A percentile compares a stretch with the other conserved stretches of the same genome.
Evolutionary conservation across 2,329 filamentous ascomycete genomes (phyloP).

Genomic region (Keithomyces neogunnii): DNA sequence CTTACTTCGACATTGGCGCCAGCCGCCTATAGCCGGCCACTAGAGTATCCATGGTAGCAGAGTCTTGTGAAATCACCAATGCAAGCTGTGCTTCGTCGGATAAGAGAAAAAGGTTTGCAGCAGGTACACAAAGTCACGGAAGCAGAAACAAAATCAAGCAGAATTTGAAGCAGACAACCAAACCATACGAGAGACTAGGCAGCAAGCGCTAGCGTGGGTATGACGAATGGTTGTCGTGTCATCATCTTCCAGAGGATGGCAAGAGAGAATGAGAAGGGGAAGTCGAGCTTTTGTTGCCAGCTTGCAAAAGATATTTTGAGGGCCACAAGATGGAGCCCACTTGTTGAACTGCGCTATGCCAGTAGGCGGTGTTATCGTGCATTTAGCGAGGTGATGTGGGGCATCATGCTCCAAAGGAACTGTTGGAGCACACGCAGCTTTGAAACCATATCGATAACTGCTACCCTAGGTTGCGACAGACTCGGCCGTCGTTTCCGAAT

Average conservation of each 20-base stretch:
- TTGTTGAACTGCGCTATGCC: conserved; percentile 9
- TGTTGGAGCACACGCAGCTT: neutral
- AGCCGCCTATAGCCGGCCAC: conserved; percentile 29
- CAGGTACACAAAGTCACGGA: conserved; percentile 10
- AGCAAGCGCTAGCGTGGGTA: conserved; percentile 14
- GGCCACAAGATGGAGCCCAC: neutral
- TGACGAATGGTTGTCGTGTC: conserved; percentile 26
- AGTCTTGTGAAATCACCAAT: conserved; percentile 18
- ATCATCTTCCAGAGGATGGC: conserved; percentile 20
- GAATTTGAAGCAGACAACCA: conserved; percentile 7
- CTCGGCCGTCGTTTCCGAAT: neutral
- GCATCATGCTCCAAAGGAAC: neutral
- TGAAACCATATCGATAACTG: neutral
- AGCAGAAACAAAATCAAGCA: neutral
- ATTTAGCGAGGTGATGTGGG: conserved; percentile 10
- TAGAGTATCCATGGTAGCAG: conserved; percentile 23
- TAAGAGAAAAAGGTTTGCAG: neutral
- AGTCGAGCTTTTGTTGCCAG: conserved; percentile 8
- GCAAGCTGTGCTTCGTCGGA: neutral
- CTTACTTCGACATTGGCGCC: conserved; percentile 35
- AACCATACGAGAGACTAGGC: conserved; percentile 17
- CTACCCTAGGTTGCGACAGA: neutral
- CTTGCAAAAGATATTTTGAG: conserved; percentile 1
- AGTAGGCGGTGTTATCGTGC: conserved; percentile 8
- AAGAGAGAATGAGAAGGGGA: conserved; percentile 1